Evolutionary conservation across 345 rosid genomes (phyloP), one percentile per base, ranked within the genome.

Genomic region (Passiflora organensis): DNA sequence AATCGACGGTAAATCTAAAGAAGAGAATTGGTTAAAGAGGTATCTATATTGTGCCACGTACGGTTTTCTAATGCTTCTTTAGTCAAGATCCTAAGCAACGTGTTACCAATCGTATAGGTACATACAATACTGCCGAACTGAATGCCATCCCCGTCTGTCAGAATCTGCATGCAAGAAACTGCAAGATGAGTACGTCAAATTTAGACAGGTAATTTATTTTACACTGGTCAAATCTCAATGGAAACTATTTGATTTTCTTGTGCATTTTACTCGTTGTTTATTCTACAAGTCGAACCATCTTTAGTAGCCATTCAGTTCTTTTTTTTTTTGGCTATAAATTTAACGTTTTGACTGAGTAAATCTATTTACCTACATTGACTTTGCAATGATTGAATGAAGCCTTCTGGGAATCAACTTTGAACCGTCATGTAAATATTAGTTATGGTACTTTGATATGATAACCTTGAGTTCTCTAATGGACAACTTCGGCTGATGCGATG

Each of bases 21-120:
- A 84, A 81, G 89, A 86, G 55, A 91, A 88, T 62, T 91, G 94
- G 98, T 82, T 91, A 53, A 91, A 86, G 77, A 86, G 96, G 95
- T 91, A 62, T 32, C 44, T 37, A 17, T 48, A 53, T 44, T 24
- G 22, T 18, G 24, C 13, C 21, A 42, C n/a, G n/a, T n/a, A n/a
- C n/a, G n/a, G n/a, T 25, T 51, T 6, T 14, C 6, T 34, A 1
- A n/a, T 38, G 64, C 58, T 62, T 4, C 55, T 44, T 18, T 51
- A 24, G 63, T 53, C 16, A 43, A 34, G 39, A 23, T 21, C 16
- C 49, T 17, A 56, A 36, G 24, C 51, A 49, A 25, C 59, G 62
- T 17, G 47, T 56, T 34, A 12, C 64, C 47, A 54, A 44, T 41
- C 59, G 67, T 60, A 49, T 59, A 91, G 96, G 74, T 91, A 84